Base-by-base conservation (phyloP, 371 early-diverging fungal species). In the Mortierella sp. region DNA sequence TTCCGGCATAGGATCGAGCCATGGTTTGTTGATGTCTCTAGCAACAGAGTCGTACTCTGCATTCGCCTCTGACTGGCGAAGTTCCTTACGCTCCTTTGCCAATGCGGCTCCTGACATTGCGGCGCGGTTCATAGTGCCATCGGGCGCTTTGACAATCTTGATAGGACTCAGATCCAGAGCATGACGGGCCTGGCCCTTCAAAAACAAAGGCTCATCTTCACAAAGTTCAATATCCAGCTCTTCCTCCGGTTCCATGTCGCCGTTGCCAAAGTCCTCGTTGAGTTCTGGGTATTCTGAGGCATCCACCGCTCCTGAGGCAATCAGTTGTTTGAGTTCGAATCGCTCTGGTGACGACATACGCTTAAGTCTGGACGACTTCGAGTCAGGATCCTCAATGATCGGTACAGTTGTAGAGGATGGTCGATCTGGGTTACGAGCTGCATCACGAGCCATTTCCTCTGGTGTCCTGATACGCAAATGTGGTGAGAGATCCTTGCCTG, bases 61-160 rank as follows among this genome's bases (percentile, higher is more conserved):
- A 51, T 95, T 90, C 16, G 88, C 87, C 70, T 96, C 94, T 60
- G 95, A 95, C 60, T 92, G 92, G 54, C 88, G 82, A 31, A 95
- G 76, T 77, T 98, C 97, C 66, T 94, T 83, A 60, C 99, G 89
- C 78, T 97, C 98, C 71, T 96, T 96, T 6, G 98, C 96, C 21
- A 96, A 76, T 0, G 96, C 87, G 0, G 96, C 96, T 24, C 97
- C 96, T 4, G 94, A 90, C 49, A 97, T 74, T 3, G 99, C 99
- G 0, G 98, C 96, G 13, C 98, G 90, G 79, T 98, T 97, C 81
- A 98, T 66, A 2, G 95, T 91, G 14, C 99, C 99, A 71, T 97
- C 98, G 12, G 98, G 98, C 27, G 95, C 95, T 78, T 98, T 97
- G 48, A 98, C 96, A 14, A 98, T 93, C 71, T 97, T 97, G 71